These are phyloP conservation scores for Ulmus americana DNA, from an alignment of 331 rosid genomes.

Conservation along the genomic window DNA sequence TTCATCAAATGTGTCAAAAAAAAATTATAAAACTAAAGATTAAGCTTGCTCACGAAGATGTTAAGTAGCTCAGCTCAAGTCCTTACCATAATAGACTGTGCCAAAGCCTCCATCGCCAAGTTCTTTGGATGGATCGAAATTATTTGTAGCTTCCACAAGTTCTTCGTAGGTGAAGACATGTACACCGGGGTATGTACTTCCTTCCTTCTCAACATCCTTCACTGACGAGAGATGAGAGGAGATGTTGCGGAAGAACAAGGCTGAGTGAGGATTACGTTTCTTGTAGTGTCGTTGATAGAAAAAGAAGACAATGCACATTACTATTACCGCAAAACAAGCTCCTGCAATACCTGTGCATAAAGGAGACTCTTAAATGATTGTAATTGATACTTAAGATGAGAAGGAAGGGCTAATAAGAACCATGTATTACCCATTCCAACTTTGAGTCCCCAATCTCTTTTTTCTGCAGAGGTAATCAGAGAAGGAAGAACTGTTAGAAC, in stretches of 20 bases:
- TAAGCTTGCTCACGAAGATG: too few species aligned
- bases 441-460: slow-evolving; percentile 17
- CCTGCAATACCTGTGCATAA: slow-evolving; percentile 25
- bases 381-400: background rate
- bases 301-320: slow-evolving; percentile 3
- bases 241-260: slow-evolving; percentile 29
- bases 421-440: slow-evolving; percentile 42
- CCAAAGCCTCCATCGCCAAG: slow-evolving; percentile 95
- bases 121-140: slow-evolving; percentile 54
- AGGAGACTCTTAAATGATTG: background rate
- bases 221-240: slow-evolving; percentile 31
- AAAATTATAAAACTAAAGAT: too few species aligned
- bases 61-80: background rate
- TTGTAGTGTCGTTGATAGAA: slow-evolving; percentile 23
- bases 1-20: background rate
- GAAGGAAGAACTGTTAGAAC: slow-evolving; percentile 16
- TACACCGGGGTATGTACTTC: slow-evolving; percentile 44
- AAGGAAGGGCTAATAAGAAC: background rate
- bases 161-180: slow-evolving; percentile 53
- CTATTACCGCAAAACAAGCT: background rate
- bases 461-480: slow-evolving; percentile 12
- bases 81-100: slow-evolving; percentile 72
- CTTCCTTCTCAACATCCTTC: slow-evolving; percentile 46
- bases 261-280: slow-evolving; percentile 25
- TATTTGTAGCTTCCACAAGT: slow-evolving; percentile 67